Percentiles rank a stretch among this genome's conserved stretches.
phyloP scores from a whole-genome alignment of 2,329 filamentous ascomycete species.

The Penicillium sp. region DNA sequence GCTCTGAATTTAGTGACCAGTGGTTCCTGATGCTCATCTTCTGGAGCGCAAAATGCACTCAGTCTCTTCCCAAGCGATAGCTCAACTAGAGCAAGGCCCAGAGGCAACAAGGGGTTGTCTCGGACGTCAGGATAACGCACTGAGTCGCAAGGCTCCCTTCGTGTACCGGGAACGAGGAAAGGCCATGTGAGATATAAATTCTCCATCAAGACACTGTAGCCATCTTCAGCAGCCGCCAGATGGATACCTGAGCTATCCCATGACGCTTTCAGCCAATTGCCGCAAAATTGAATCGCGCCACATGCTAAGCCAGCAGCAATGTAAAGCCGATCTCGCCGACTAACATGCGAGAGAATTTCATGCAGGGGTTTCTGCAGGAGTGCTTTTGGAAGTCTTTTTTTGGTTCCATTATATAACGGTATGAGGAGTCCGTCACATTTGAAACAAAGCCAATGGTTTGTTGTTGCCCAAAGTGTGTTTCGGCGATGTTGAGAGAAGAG shows the following conservation, averaged over 20 bases:
- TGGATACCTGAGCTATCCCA: conserved; percentile 13
- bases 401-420: conserved; percentile 1
- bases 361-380: neutral
- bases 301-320: conserved; percentile 10
- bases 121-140: neutral
- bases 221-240: neutral
- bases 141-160: neutral
- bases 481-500: neutral
- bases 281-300: conserved; percentile 6
- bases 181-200: conserved; percentile 9
- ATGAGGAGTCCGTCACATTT: neutral
- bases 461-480: neutral
- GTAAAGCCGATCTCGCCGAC: conserved; percentile 7
- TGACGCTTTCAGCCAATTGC: conserved; percentile 9
- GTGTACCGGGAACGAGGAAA: neutral
- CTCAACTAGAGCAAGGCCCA: conserved; percentile 10
- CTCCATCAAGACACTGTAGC: neutral
- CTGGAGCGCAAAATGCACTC: neutral
- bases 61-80: conserved; percentile 9
- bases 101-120: neutral
- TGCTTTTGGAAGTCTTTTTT: neutral
- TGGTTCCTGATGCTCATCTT: conserved; percentile 1
- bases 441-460: neutral
- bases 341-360: conserved; percentile 2
- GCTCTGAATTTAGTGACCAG: neutral